These are phyloP conservation scores for Coniferiporia sulphurascens DNA, from an alignment of 1,284 basidiomycete species.

Conservation along the genomic window DNA sequence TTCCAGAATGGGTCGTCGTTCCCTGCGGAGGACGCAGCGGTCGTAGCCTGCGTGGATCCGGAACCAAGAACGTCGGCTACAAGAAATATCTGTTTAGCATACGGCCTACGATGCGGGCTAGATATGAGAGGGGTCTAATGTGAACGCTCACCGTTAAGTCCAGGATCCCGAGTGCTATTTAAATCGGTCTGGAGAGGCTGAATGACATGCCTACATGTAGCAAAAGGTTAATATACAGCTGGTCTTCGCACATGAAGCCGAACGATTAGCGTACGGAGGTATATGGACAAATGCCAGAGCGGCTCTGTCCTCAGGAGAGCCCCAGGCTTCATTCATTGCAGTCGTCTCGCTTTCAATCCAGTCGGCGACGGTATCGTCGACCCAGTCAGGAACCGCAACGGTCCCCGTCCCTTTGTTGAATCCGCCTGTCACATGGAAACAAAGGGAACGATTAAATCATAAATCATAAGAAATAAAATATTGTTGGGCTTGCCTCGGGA, in stretches of 20 bases:
- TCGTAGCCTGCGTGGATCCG: slow-evolving; percentile 56
- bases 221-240: neutral
- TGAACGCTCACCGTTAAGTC: slow-evolving; percentile 48
- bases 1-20: slow-evolving; percentile 59
- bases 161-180: slow-evolving; percentile 48
- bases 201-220: slow-evolving; percentile 41
- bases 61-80: slow-evolving; percentile 48
- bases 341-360: slow-evolving; percentile 54
- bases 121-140: neutral
- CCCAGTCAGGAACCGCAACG: slow-evolving; percentile 55
- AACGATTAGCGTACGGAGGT: slow-evolving; percentile 41
- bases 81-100: neutral
- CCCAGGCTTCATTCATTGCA: slow-evolving; percentile 54
- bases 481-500: slow-evolving; percentile 45
- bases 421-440: slow-evolving; percentile 36
- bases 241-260: neutral
- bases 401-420: slow-evolving; percentile 39
- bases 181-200: slow-evolving; percentile 45
- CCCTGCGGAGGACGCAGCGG: slow-evolving; percentile 31
- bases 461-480: neutral
- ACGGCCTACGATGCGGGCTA: neutral
- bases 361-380: slow-evolving; percentile 52
- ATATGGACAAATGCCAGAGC: slow-evolving; percentile 70
- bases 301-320: slow-evolving; percentile 42
- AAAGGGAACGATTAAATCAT: neutral